These are phyloP conservation scores for Claviceps sp. DNA, from an alignment of 2,329 filamentous ascomycete genomes.

Conservation along the genomic window DNA sequence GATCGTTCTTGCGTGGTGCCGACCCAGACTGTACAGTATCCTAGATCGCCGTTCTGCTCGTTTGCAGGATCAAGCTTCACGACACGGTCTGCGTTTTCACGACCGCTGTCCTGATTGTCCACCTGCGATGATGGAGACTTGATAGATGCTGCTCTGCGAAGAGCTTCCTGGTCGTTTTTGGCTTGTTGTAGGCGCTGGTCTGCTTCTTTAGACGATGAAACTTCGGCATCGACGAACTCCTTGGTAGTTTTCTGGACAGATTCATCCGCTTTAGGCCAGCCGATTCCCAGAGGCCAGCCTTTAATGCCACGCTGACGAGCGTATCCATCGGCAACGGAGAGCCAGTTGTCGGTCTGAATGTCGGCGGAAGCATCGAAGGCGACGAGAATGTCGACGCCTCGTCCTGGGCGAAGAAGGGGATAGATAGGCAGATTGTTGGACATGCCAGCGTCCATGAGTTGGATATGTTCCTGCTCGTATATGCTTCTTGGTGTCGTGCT, in stretches of 20 bases:
- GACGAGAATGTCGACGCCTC: constrained; percentile 78
- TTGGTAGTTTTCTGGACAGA: constrained; percentile 45
- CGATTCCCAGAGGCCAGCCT: constrained; percentile 89
- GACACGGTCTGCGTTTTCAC: constrained; percentile 14
- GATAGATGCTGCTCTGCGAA: constrained; percentile 12
- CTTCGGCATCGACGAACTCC: constrained; percentile 54
- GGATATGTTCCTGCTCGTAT: constrained; percentile 55
- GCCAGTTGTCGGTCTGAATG: constrained; percentile 89
- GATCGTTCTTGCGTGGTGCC: constrained; percentile 66
- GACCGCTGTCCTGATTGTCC: no score
- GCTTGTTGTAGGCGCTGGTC: constrained; percentile 51
- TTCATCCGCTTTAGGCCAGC: constrained; percentile 63
- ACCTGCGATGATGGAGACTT: constrained; percentile 5
- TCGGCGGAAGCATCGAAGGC: constrained; percentile 93
- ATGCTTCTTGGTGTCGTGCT: constrained; percentile 67
- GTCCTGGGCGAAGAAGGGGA: constrained; percentile 74
- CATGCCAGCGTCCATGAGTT: constrained; percentile 96
- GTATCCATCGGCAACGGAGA: constrained; percentile 87
- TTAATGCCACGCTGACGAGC: constrained; percentile 79
- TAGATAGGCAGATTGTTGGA: constrained; percentile 96
- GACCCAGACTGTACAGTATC: constrained; percentile 92
- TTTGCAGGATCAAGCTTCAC: constrained; percentile 28
- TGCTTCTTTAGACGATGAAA: constrained; percentile 44
- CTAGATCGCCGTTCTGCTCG: constrained; percentile 47
- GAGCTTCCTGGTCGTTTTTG: constrained; percentile 28